Evolutionary conservation across 1,139 yeast genomes (phyloP).

Genomic region (Candida sp.): DNA sequence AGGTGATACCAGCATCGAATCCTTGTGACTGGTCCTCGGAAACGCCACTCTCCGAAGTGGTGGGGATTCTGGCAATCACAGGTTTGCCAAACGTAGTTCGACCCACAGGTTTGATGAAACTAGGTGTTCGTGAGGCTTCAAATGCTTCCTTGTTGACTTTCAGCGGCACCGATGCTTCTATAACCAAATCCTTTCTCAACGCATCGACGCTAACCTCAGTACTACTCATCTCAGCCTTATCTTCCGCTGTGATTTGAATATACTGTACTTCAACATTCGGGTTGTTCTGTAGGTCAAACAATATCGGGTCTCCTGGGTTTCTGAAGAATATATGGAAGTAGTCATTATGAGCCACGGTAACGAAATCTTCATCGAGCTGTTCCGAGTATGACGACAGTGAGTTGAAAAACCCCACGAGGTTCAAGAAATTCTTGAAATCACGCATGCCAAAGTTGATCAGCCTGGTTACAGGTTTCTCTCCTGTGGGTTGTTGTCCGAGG

Average conservation of each 20-base stretch:
- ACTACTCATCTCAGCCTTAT: slow-evolving; percentile 14
- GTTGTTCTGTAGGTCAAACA: slow-evolving; percentile 42
- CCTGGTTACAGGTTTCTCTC: slow-evolving; percentile 11
- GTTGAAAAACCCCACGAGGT: slow-evolving; percentile 30
- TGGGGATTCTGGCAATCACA: not conserved
- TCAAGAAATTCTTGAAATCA: slow-evolving; percentile 57
- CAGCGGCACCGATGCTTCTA: slow-evolving; percentile 14
- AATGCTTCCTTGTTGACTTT: slow-evolving; percentile 6
- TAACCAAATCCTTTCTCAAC: slow-evolving; percentile 7
- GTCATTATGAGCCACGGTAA: slow-evolving; percentile 23
- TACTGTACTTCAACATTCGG: slow-evolving; percentile 37
- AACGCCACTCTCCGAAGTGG: not conserved
- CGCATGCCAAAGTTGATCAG: slow-evolving; percentile 46
- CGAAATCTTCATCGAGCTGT: slow-evolving; percentile 20
- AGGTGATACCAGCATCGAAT: not conserved
- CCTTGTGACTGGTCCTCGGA: not conserved
- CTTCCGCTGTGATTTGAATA: slow-evolving; percentile 50
- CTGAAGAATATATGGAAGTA: slow-evolving; percentile 50
- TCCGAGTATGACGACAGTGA: slow-evolving; percentile 18
- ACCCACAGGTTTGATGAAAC: not conserved
- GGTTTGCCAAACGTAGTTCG: slow-evolving; percentile 9
- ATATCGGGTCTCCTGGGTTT: slow-evolving; percentile 56
- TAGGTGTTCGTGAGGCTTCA: slow-evolving; percentile 1
- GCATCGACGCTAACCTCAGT: slow-evolving; percentile 12
- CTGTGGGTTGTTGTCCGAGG: slow-evolving; percentile 28